These are phyloP conservation scores for Craspedostauros australis DNA, from an alignment of 108 stramenopile genomes.

Conservation along the genomic window DNA sequence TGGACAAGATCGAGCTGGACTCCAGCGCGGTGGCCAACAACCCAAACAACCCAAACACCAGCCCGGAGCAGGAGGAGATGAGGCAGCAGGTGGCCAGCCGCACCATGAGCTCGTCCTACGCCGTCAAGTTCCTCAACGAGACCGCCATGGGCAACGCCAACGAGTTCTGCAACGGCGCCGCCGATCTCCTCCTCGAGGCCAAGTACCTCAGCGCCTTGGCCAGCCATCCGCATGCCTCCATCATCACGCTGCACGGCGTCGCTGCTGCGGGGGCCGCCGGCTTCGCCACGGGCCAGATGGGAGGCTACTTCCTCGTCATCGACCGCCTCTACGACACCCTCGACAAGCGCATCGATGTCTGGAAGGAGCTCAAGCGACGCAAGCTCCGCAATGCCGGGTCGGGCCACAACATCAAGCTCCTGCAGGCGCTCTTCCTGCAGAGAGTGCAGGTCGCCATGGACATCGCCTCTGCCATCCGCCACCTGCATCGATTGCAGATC, in stretches of 20 bases:
- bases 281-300: conserved; percentile 32
- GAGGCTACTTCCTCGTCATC: conserved; percentile 65
- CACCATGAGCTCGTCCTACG: too few species aligned
- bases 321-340: conserved; percentile 69
- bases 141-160: conserved; percentile 40
- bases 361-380: conserved; percentile 42
- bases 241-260: conserved; percentile 58
- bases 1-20: conserved; percentile 37
- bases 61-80: too few species aligned
- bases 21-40: conserved; percentile 19
- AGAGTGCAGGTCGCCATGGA: conserved; percentile 39
- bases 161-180: conserved; percentile 64
- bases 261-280: conserved; percentile 53
- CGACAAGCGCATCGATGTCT: conserved; percentile 53
- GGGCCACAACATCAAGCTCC: conserved; percentile 21
- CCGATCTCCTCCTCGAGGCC: conserved; percentile 69
- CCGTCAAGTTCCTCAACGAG: conserved; percentile 60
- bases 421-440: conserved; percentile 42
- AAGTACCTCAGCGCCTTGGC: conserved; percentile 63
- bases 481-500: conserved; percentile 37
- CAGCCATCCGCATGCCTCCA: conserved; percentile 57
- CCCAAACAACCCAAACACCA: conserved; percentile 18
- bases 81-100: too few species aligned
- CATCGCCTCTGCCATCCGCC: conserved; percentile 37
- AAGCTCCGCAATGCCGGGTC: conserved; percentile 23